Evolutionary conservation across 73 alveolate genomes (phyloP).

Genomic region (Loxodes magnus): DNA sequence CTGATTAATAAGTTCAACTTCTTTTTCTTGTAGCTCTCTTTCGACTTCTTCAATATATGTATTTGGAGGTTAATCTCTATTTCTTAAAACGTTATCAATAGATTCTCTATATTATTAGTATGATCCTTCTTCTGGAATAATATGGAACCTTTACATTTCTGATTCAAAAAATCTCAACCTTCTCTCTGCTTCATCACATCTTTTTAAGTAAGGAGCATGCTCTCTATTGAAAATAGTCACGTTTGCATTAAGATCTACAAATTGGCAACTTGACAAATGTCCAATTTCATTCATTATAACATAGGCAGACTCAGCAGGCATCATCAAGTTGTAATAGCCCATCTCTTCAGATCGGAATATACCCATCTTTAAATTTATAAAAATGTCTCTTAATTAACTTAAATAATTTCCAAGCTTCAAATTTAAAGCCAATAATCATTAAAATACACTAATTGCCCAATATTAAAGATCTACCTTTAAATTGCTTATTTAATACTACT

Average conservation of each 20-base stretch:
- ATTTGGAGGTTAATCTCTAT: conserved; percentile 14
- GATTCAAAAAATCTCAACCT: conserved; percentile 21
- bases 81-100: conserved; percentile 14
- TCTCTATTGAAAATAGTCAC: conserved; percentile 63
- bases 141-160: conserved; percentile 36
- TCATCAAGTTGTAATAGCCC: conserved; percentile 78
- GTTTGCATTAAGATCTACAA: conserved; percentile 77
- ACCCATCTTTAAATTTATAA: conserved; percentile 53
- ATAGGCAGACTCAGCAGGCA: conserved; percentile 84
- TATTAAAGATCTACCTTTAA: no score
- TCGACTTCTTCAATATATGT: conserved; percentile 30
- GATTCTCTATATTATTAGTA: conserved; percentile 19
- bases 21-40: conserved; percentile 14
- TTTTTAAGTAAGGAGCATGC: conserved; percentile 43
- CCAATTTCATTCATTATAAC: conserved; percentile 82
- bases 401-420: no score
- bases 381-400: no score
- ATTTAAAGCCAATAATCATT: no score
- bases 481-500: no score
- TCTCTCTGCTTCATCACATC: conserved; percentile 66
- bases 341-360: conserved; percentile 81
- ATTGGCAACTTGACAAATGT: conserved; percentile 68
- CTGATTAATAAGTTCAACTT: not conserved
- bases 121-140: conserved; percentile 24
- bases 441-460: no score